Base-by-base conservation (phyloP, 169 alveolate species). In the Eimeria brunetti region DNA sequence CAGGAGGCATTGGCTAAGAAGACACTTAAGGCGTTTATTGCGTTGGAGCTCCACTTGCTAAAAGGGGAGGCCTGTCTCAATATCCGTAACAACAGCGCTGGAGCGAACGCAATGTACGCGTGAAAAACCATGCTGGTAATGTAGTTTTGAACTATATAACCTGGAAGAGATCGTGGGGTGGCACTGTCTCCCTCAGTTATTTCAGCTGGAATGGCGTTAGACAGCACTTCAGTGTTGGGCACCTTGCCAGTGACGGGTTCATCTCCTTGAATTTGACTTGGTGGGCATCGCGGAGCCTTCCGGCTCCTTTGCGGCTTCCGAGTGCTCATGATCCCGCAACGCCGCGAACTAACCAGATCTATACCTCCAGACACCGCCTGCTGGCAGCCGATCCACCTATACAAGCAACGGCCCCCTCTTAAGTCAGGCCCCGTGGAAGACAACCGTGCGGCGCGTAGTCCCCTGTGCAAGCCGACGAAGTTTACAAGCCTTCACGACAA, bases 71-170 rank as follows among this genome's bases (percentile, higher is more conserved):
- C 64, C 44, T 33, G 30, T 6, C n/a, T 38, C 93, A 86, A 41
- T 14, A 86, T 60, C 11, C 33, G 69, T 12, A 11, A 38, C 27
- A 86, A 67, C 67, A 86, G 64, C 27, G 49, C 67, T 14, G 93
- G 93, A 58, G 24, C 83, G 49, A 86, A 86, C 46, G 93, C 93
- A 64, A 86, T 60, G 81, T 86, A 86, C 58, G 83, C 62, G 67
- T 86, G 93, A 12, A 62, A 86, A 18, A 36, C 46, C 46, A 64
- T 46, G 83, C 93, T 86, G 22, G 67, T 56, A 1, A 62, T 22
- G 62, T 62, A 86, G 46, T 86, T 86, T n/a, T 51, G n/a, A 44
- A 44, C 41, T 64, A 64, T 41, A 22, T 86, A 64, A 38, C 49
- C 93, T 14, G 67, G 38, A 53, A 30, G 27, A 53, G 71, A n/a